Percentiles rank a stretch among this genome's conserved stretches.
phyloP scores from a whole-genome alignment of 2,329 filamentous ascomycete genomes.

The Diaporthe humulicola region DNA sequence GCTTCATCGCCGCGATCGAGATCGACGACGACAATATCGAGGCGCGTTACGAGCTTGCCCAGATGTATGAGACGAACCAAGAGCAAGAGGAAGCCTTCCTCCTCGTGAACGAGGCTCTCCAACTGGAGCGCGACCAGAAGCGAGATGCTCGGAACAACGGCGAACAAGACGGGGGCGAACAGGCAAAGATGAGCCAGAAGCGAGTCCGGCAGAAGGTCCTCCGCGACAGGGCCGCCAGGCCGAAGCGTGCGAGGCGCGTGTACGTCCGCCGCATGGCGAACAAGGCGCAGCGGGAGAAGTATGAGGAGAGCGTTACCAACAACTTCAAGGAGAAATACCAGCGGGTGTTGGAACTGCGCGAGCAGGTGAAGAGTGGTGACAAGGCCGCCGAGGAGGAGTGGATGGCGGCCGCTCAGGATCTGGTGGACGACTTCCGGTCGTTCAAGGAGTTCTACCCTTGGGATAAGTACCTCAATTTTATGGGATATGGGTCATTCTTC shows the following conservation, averaged over 20 bases:
- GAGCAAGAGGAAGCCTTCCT: conserved; percentile 83
- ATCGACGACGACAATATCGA: conserved; percentile 80
- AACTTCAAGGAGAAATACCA: conserved; percentile 55
- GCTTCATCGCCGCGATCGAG: conserved; percentile 81
- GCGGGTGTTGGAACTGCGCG: conserved; percentile 57
- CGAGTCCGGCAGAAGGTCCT: conserved; percentile 47
- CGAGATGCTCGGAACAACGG: conserved; percentile 45
- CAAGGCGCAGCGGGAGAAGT: conserved; percentile 45
- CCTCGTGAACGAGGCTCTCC: conserved; percentile 81
- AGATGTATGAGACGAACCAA: conserved; percentile 83
- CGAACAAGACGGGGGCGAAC: conserved; percentile 45
- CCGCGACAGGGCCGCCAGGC: conserved; percentile 38
- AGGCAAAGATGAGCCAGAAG: conserved; percentile 44
- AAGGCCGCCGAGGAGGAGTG: conserved; percentile 62
- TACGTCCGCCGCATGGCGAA: conserved; percentile 44
- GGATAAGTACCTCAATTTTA: conserved; percentile 74
- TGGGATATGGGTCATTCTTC: conserved; percentile 57
- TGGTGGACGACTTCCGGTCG: conserved; percentile 74
- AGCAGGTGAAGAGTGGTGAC: conserved; percentile 57
- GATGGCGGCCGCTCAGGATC: conserved; percentile 70
- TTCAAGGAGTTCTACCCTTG: conserved; percentile 75
- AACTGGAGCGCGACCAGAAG: conserved; percentile 65
- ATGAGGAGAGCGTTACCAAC: conserved; percentile 46
- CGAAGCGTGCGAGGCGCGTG: conserved; percentile 36
- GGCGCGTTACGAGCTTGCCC: conserved; percentile 83